Base-by-base conservation (phyloP, 2,329 filamentous ascomycete genomes). In the Didymella sp. region DNA sequence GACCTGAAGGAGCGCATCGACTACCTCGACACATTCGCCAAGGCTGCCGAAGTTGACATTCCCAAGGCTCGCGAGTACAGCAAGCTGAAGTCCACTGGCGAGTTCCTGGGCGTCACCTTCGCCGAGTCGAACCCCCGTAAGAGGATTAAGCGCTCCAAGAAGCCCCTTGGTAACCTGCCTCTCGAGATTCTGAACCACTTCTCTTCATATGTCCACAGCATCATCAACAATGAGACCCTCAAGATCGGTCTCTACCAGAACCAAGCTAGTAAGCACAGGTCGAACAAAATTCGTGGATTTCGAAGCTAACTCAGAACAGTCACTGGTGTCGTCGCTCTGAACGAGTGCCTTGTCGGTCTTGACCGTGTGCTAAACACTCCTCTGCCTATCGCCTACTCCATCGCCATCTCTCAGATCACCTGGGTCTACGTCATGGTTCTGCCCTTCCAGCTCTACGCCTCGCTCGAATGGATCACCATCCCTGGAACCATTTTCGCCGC, bases 361-460 rank as follows among this genome's bases (percentile, higher is more conserved):
- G 90, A 95, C 70, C 88, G 91, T 60, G 87, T 96, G 19, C 85
- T 94, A 28, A 90, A 89, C 73, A 96, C 91, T 0, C 91, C 91
- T 1, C 84, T 96, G 0, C 91, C 91, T 2, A 84, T 92, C 53
- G 91, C 91, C 43, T 96, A 96, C 79, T 87, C 85, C 63, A 95
- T 96, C 67, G 86, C 90, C 67, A 93, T 95, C 73, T 87, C 88
- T 19, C 91, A 96, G 73, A 94, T 95, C 71, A 91, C 91, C 28
- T 93, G 90, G 86, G 84, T 92, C 48, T 96, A 95, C 77, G 87
- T 95, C 50, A 78, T 92, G 65, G 82, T 91, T 28, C 83, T 96
- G 1, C 91, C 91, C 6, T 95, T 95, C 82, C 91, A 96, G 77
- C 85, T 96, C 6, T 85, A 85, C 70, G 71, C 74, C 0, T 73